Percentiles rank a stretch among this genome's conserved stretches.
Evolutionary conservation across 495 filamentous ascomycete species (phyloP).

Genomic region (Copromyces sp.): DNA sequence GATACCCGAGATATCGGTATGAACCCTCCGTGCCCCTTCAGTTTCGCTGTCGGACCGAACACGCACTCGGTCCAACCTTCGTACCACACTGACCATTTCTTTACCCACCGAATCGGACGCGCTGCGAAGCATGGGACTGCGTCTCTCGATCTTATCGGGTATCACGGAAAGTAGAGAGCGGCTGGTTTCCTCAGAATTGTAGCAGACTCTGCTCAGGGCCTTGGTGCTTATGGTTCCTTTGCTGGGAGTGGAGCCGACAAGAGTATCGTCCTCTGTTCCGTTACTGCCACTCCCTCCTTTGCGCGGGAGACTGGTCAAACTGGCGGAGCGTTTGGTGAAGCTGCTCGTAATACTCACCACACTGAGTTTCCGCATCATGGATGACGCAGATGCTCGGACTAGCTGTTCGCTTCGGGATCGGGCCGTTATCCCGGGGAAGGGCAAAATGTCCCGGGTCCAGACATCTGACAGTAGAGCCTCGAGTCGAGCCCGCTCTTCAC

Average conservation of each 20-base stretch:
- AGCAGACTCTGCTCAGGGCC: not conserved
- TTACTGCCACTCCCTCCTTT: constrained; percentile 1
- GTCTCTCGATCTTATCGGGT: constrained; percentile 27
- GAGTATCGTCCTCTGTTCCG: constrained; percentile 5
- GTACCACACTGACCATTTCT: constrained; percentile 5
- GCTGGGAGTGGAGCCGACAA: not conserved
- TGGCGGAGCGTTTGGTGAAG: constrained; percentile 50
- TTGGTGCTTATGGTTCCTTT: not conserved
- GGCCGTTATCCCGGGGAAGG: constrained; percentile 74
- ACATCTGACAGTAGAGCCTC: constrained; percentile 67
- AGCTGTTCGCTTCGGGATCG: constrained; percentile 51
- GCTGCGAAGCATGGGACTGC: constrained; percentile 2
- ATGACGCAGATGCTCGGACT: constrained; percentile 59
- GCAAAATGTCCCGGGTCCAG: constrained; percentile 75
- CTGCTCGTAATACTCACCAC: constrained; percentile 56
- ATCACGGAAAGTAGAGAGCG: constrained; percentile 25
- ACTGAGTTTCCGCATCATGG: constrained; percentile 76
- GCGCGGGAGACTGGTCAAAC: constrained; percentile 19
- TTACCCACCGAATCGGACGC: not conserved
- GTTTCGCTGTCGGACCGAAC: not conserved
- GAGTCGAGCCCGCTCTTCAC: constrained; percentile 66
- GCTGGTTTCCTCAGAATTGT: constrained; percentile 4
- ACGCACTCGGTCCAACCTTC: not conserved
- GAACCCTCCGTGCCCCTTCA: not conserved
- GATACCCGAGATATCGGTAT: not conserved